These are phyloP conservation scores for Geoglossum cookeanum DNA, from an alignment of 2,329 filamentous ascomycete genomes.

Conservation along the genomic window DNA sequence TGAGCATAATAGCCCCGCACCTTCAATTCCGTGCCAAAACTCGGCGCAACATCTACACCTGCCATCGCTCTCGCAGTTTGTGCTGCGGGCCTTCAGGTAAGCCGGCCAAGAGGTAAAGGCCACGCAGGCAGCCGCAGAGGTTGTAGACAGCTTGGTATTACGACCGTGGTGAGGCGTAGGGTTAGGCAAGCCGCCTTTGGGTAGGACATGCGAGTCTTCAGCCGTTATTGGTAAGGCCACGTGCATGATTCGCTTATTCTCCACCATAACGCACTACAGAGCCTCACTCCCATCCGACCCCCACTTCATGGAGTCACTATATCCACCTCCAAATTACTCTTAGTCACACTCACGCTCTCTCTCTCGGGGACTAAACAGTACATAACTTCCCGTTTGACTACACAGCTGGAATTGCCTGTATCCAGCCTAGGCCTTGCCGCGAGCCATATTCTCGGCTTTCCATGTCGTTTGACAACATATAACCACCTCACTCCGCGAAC, in stretches of 20 bases:
- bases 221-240: too few species aligned
- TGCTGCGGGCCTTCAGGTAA: not conserved
- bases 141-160: not conserved
- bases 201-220: too few species aligned
- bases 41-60: conserved; percentile 63
- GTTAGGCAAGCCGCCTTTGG: too few species aligned
- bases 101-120: not conserved
- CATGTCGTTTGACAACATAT: not conserved
- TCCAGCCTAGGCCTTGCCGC: too few species aligned
- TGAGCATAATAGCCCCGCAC: conserved; percentile 17
- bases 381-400: not conserved
- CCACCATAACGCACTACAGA: not conserved
- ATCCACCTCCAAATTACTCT: not conserved
- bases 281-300: not conserved
- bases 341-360: not conserved
- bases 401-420: too few species aligned
- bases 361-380: not conserved
- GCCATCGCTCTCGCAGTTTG: conserved; percentile 38
- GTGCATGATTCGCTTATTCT: too few species aligned
- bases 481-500: too few species aligned
- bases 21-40: conserved; percentile 90
- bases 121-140: not conserved
- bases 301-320: not conserved
- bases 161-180: not conserved
- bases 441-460: not conserved